Evolutionary conservation across 371 early-diverging fungal species (phyloP).

Genomic region (Dipsacomyces acuminosporus): DNA sequence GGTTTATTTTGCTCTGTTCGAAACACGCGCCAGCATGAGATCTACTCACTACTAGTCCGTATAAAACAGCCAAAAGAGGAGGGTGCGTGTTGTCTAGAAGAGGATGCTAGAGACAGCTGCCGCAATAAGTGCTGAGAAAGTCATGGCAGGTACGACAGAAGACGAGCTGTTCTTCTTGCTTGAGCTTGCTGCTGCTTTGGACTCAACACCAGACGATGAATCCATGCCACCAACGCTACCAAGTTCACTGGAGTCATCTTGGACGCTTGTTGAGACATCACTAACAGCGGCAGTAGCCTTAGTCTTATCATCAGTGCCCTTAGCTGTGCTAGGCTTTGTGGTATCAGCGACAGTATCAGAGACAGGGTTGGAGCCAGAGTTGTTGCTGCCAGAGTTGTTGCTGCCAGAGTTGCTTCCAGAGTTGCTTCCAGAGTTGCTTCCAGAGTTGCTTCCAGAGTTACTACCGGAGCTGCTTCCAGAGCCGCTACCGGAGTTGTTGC

Average conservation of each 20-base stretch:
- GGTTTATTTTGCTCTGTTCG: no score
- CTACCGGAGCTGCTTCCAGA: background rate
- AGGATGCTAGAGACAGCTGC: background rate
- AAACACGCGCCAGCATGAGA: no score
- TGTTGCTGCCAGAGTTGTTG: background rate
- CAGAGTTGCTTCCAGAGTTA: background rate
- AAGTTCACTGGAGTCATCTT: background rate
- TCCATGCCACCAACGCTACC: background rate
- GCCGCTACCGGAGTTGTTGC: background rate
- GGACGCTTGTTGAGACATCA: no score
- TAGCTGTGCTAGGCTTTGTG: background rate
- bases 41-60: no score
- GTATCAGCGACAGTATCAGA: background rate
- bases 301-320: background rate
- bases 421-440: no score
- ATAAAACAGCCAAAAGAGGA: no score
- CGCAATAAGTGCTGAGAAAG: background rate
- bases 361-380: background rate
- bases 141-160: background rate
- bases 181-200: background rate
- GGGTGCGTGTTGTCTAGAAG: background rate
- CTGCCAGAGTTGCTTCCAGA: background rate
- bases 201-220: background rate
- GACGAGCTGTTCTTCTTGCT: background rate
- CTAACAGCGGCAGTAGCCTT: no score